A percentile compares a stretch with the other conserved stretches of the same genome.
These are phyloP conservation scores for Dictyostelium firmibasis DNA, from an alignment of 78 protist genomes.

Conservation along the genomic window DNA sequence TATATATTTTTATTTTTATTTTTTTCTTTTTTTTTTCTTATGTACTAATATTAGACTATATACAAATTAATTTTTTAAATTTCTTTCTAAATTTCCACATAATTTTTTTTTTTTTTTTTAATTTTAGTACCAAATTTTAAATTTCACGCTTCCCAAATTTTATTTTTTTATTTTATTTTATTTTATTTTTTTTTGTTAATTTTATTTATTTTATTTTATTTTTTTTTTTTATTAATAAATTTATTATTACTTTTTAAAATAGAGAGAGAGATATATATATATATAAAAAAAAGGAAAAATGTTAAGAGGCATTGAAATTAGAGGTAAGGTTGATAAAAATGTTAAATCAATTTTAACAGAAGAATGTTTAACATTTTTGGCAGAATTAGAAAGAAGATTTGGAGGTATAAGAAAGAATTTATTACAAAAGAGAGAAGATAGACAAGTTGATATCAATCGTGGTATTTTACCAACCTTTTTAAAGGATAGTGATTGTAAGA, in stretches of 20 bases:
- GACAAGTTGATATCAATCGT: slow-evolving; percentile 46
- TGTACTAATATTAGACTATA: too few relatives aligned
- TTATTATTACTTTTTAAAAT: too few relatives aligned
- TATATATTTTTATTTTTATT: too few relatives aligned
- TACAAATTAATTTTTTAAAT: too few relatives aligned
- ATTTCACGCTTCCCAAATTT: too few relatives aligned
- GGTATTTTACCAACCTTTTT: slow-evolving; percentile 18
- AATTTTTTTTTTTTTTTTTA: too few relatives aligned
- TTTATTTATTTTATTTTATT: too few relatives aligned
- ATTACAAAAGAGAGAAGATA: slow-evolving; percentile 21
- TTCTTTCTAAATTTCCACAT: not conserved
- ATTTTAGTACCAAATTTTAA: not conserved
- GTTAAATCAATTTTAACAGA: slow-evolving; percentile 4
- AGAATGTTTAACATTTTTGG: slow-evolving; percentile 52
- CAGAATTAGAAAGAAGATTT: slow-evolving; percentile 55
- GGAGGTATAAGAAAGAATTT: slow-evolving; percentile 16
- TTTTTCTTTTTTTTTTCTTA: too few relatives aligned
- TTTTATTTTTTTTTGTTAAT: too few relatives aligned
- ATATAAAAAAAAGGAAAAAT: not conserved
- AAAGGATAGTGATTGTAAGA: not conserved
- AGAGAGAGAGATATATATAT: too few relatives aligned
- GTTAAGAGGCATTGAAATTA: slow-evolving; percentile 66
- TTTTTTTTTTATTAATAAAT: too few relatives aligned
- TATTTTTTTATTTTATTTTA: too few relatives aligned
- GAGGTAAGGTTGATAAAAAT: slow-evolving; percentile 1